phyloP scores from a whole-genome alignment of 1,284 basidiomycete species.

The Caloboletus firmus region DNA sequence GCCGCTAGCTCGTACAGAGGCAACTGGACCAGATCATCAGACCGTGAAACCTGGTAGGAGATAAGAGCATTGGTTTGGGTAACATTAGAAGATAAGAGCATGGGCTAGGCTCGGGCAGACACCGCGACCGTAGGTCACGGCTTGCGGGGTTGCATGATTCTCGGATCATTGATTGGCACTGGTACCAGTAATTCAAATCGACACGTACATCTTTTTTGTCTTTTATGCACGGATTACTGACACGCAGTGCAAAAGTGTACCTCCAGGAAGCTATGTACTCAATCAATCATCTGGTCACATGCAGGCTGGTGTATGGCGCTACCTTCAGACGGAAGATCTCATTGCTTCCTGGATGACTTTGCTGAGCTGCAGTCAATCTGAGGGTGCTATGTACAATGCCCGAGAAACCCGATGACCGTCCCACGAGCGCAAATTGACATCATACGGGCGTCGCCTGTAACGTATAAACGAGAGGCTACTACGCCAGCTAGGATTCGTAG shows the following conservation, averaged over 20 bases:
- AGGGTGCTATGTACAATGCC: too few species aligned
- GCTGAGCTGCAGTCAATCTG: too few species aligned
- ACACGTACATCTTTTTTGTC: not conserved
- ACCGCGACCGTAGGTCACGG: constrained; percentile 2
- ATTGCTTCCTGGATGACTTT: not conserved
- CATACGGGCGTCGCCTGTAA: not conserved
- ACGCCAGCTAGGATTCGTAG: not conserved
- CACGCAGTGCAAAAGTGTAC: not conserved
- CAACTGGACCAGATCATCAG: too few species aligned
- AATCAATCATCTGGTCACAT: not conserved
- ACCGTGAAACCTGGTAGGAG: too few species aligned
- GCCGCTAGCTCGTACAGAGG: too few species aligned
- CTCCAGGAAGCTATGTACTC: too few species aligned
- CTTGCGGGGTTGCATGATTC: too few species aligned
- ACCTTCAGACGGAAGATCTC: not conserved
- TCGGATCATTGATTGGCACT: not conserved
- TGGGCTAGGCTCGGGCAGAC: not conserved
- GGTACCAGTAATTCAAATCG: not conserved
- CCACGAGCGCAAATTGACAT: not conserved
- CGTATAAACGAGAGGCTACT: constrained; percentile 10
- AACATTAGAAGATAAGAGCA: too few species aligned
- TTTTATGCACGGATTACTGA: not conserved
- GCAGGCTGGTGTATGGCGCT: not conserved
- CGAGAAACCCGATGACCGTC: too few species aligned
- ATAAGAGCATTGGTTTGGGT: too few species aligned